Percentiles rank a stretch among this genome's conserved stretches.
phyloP scores from a whole-genome alignment of 2,329 filamentous ascomycete species.

The Grosmannia huntii region DNA sequence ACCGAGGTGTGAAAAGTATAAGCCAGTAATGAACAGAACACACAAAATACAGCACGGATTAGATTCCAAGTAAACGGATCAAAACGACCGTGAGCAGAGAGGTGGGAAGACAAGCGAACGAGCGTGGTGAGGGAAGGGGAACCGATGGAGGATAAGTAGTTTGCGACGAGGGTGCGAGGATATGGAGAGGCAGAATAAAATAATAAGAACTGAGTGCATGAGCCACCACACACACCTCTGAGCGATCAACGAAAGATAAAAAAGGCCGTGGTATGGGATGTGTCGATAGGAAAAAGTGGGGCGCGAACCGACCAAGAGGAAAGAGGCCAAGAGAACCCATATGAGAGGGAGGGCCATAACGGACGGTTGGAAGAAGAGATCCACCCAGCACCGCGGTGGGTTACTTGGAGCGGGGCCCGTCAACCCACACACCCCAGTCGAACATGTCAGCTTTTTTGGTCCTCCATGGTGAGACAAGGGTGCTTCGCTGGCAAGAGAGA shows the following conservation, averaged over 20 bases:
- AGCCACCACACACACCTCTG: conserved; percentile 17
- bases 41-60: conserved; percentile 24
- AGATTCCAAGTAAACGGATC: conserved; percentile 27
- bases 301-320: background rate
- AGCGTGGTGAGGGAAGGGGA: conserved; percentile 30
- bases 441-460: conserved; percentile 5
- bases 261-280: conserved; percentile 12
- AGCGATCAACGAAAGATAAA: conserved; percentile 24
- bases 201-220: conserved; percentile 2
- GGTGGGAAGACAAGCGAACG: conserved; percentile 21
- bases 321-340: conserved; percentile 4
- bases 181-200: conserved; percentile 5
- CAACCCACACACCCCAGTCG: conserved; percentile 1
- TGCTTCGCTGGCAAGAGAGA: conserved; percentile 3
- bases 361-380: conserved; percentile 9
- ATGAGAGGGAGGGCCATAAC: conserved; percentile 1
- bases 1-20: conserved; percentile 16
- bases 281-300: conserved; percentile 24
- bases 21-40: conserved; percentile 11
- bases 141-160: conserved; percentile 32
- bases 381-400: conserved; percentile 8
- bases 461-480: conserved; percentile 5
- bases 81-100: conserved; percentile 32
- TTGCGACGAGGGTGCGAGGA: conserved; percentile 9
- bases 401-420: conserved; percentile 7